phyloP scores from a whole-genome alignment of 2,329 filamentous ascomycete genomes.

The Pseudocercospora vitis region DNA sequence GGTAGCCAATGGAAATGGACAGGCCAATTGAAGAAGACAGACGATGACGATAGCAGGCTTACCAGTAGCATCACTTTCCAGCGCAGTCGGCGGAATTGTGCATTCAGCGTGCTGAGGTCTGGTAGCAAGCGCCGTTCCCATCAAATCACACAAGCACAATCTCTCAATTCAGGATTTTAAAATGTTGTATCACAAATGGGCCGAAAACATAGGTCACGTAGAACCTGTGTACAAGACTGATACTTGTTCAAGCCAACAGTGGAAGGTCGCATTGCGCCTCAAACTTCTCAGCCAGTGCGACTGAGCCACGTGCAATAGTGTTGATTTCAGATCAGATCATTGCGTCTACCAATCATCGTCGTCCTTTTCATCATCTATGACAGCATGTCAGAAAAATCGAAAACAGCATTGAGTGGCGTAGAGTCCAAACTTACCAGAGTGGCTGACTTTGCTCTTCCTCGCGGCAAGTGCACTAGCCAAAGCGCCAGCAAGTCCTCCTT shows the following conservation, averaged over 20 bases:
- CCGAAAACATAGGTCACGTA: no score
- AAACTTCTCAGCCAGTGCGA: background rate
- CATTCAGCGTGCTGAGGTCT: no score
- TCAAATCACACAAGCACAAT: no score
- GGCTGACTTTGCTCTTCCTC: slow-evolving; percentile 90
- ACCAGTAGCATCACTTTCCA: background rate
- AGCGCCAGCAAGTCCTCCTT: slow-evolving; percentile 47
- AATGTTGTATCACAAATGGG: no score
- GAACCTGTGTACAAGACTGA: background rate
- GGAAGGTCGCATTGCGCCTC: no score
- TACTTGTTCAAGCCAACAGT: background rate
- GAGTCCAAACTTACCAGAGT: slow-evolving; percentile 73
- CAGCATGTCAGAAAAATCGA: background rate
- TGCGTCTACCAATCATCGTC: slow-evolving; percentile 68
- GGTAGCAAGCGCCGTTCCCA: no score
- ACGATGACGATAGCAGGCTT: background rate
- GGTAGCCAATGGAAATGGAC: slow-evolving; percentile 12
- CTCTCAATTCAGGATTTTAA: no score
- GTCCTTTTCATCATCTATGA: slow-evolving; percentile 70
- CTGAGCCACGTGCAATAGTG: background rate
- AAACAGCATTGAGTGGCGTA: background rate
- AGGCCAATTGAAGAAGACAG: background rate
- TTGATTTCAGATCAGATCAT: slow-evolving; percentile 4
- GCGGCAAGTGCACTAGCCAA: slow-evolving; percentile 80
- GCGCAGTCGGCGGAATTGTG: background rate